Base-by-base conservation (phyloP, 2,329 filamentous ascomycete genomes). In the Arthroderma sp. region DNA sequence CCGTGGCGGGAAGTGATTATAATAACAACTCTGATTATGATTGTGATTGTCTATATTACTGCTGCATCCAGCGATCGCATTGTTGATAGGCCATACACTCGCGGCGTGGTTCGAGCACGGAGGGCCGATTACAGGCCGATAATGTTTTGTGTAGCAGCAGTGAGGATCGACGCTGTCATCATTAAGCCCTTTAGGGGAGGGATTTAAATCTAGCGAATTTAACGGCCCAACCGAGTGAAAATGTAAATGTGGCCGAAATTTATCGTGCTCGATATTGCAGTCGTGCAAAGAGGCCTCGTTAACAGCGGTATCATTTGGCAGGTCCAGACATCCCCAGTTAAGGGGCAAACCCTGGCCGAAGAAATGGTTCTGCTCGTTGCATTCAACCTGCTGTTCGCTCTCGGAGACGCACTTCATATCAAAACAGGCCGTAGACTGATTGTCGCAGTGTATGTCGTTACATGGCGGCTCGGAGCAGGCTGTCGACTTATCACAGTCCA, bases 401-500 rank as follows among this genome's bases (percentile, higher is more conserved):
- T 55, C 33, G 17, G 60, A 57, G 3, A 63, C 63, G 57, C 69
- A 71, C 33, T 66, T 61, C 17, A 66, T 64, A 41, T 74, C 71
- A 47, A 72, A 73, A 60, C 72, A 74, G 47, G 67, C 63, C 23
- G 68, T 65, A 3, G 67, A 67, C n/a, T 65, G 62, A 37, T 56
- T 66, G 49, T 67, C 63, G 60, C 69, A 70, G 43, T 67, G 60
- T 28, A 23, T 35, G 7, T 63, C 61, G 4, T 63, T 64, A 56
- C 68, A 70, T 43, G 66, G 62, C 15, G 66, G 62, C 33, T 66
- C 66, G 1, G 72, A 72, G 61, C 72, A 74, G 11, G 66, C 65
- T 2, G 66, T 71, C 6, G 66, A 67, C 35, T 67, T 66, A 54
- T 72, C 69, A 59, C 72, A 74, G 37, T 71, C 71, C 17, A 70